These are phyloP conservation scores for Bretziella fagacearum DNA, from an alignment of 2,329 filamentous ascomycete species.

Conservation along the genomic window DNA sequence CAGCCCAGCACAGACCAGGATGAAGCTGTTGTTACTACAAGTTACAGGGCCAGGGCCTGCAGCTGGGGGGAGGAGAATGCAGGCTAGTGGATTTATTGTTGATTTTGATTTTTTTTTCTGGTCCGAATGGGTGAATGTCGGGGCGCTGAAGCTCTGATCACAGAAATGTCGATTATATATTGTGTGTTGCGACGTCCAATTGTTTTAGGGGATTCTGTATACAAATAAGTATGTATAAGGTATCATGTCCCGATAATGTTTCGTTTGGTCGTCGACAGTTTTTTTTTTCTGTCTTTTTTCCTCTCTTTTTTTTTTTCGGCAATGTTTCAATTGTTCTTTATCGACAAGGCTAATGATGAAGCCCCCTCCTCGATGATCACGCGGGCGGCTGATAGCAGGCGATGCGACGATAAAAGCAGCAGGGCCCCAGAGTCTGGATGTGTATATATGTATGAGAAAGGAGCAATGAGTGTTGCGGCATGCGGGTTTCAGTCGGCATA, in stretches of 20 bases:
- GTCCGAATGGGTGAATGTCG: not conserved
- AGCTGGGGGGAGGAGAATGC: no score
- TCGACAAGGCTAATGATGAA: not conserved
- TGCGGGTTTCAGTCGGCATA: not conserved
- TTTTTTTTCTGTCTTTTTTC: no score
- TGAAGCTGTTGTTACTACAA: no score
- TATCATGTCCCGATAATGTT: no score
- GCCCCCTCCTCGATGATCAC: not conserved
- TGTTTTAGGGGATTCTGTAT: no score
- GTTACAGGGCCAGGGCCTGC: no score
- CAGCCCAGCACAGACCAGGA: not conserved
- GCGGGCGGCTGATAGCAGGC: not conserved
- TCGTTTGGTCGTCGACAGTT: no score
- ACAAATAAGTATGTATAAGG: no score
- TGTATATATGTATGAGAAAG: slow-evolving; percentile 5
- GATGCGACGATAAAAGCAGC: not conserved
- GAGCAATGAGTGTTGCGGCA: not conserved
- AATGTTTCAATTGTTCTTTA: not conserved
- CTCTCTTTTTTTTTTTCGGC: not conserved
- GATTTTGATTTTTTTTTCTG: no score
- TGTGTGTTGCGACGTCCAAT: not conserved
- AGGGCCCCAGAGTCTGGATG: not conserved
- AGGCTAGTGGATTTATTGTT: no score
- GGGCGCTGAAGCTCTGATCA: not conserved
- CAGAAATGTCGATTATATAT: not conserved